Evolutionary conservation across 1,284 basidiomycete species (phyloP).

Genomic region (Ganoderma multipileum): DNA sequence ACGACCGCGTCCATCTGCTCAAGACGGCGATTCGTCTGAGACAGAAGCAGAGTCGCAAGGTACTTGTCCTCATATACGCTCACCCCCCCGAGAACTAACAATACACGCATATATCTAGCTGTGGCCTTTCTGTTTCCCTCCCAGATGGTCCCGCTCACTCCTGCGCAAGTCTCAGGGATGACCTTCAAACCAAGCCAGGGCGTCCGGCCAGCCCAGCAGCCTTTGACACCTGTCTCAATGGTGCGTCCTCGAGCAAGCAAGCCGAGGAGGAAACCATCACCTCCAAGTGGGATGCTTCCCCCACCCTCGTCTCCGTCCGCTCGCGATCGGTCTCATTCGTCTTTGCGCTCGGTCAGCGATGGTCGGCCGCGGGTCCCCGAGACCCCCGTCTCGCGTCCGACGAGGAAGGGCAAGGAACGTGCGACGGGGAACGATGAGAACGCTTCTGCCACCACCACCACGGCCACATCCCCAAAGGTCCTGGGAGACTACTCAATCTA

Average conservation of each 20-base stretch:
- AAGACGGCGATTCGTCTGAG: conserved; percentile 28
- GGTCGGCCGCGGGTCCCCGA: conserved; percentile 11
- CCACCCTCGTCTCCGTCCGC: conserved; percentile 8
- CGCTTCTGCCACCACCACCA: conserved; percentile 2
- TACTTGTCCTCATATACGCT: neutral
- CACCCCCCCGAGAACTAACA: neutral
- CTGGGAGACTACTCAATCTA: conserved; percentile 31
- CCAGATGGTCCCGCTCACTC: conserved; percentile 19
- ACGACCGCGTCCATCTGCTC: conserved; percentile 12
- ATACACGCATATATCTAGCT: conserved; percentile 10
- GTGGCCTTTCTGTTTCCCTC: conserved; percentile 23
- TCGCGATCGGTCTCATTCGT: conserved; percentile 9
- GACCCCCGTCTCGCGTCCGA: conserved; percentile 13
- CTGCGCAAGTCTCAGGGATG: conserved; percentile 8
- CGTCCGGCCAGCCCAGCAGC: conserved; percentile 6
- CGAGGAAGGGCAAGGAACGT: conserved; percentile 25
- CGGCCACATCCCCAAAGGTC: conserved; percentile 9
- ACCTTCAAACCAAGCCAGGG: conserved; percentile 14
- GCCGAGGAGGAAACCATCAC: neutral
- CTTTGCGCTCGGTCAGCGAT: neutral
- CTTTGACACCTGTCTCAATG: conserved; percentile 22
- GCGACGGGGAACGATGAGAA: conserved; percentile 26
- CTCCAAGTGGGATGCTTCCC: conserved; percentile 2
- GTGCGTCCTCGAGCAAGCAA: conserved; percentile 13
- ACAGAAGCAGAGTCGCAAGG: conserved; percentile 35